Evolutionary conservation across 2,329 filamentous ascomycete species (phyloP).

Genomic region (Aureobasidium sp.): DNA sequence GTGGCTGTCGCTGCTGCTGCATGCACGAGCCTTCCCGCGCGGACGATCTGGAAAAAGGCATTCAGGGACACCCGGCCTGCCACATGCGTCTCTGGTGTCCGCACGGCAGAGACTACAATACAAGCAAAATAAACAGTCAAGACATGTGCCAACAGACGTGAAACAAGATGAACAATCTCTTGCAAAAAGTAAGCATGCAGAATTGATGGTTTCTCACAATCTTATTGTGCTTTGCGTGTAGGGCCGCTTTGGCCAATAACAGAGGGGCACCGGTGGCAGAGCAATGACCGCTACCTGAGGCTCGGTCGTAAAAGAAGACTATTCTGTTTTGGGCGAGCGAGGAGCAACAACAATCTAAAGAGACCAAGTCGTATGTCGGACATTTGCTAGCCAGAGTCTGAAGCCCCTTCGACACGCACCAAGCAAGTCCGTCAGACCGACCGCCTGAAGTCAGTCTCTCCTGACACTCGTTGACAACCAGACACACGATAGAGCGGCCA

Average conservation of each 20-base stretch:
- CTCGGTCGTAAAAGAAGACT: conserved; percentile 11
- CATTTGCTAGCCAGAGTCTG: conserved; percentile 1
- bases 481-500: neutral
- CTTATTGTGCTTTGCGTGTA: neutral
- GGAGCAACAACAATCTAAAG: conserved; percentile 16
- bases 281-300: conserved; percentile 13
- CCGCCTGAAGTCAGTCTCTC: neutral
- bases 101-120: neutral
- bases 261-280: conserved; percentile 11
- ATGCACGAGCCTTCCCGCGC: conserved; percentile 12
- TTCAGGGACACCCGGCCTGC: conserved; percentile 7
- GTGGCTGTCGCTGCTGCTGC: conserved; percentile 11
- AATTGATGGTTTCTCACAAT: conserved; percentile 1
- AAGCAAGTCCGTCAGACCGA: neutral
- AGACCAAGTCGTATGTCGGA: conserved; percentile 1
- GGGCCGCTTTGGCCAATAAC: conserved; percentile 14
- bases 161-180: neutral
- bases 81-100: neutral
- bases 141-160: neutral
- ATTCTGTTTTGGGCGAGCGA: conserved; percentile 11
- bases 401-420: conserved; percentile 5
- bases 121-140: no score
- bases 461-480: neutral
- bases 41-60: neutral
- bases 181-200: no score